These are phyloP conservation scores for Cinchona pubescens DNA, from an alignment of 257 asterid species.

Conservation along the genomic window DNA sequence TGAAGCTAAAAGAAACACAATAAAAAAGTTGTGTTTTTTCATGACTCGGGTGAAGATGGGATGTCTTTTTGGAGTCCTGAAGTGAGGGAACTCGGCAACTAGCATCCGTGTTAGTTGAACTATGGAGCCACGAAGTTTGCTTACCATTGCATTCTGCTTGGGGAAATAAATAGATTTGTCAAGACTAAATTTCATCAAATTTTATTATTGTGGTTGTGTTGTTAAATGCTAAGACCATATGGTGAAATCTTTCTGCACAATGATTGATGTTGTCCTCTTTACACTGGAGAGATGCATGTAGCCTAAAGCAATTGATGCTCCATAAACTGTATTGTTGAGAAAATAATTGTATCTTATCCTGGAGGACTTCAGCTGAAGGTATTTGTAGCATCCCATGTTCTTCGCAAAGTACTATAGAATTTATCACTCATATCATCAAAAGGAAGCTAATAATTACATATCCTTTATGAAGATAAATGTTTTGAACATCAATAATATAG, in stretches of 20 bases:
- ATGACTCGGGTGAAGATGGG: not conserved
- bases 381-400: not conserved
- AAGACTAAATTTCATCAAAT: not conserved
- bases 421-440: too few species aligned
- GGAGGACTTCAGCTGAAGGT: not conserved
- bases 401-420: too few species aligned
- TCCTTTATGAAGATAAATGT: not conserved
- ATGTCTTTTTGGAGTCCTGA: not conserved
- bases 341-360: not conserved
- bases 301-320: too few species aligned
- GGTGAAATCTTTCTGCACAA: too few species aligned
- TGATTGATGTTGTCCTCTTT: not conserved
- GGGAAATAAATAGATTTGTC: not conserved
- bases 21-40: not conserved
- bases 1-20: not conserved
- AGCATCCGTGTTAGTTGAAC: not conserved
- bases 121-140: not conserved
- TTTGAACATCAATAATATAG: not conserved
- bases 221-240: not conserved
- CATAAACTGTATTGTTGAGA: not conserved
- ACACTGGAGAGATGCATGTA: not conserved
- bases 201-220: not conserved
- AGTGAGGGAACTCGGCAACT: not conserved
- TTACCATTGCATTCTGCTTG: not conserved
- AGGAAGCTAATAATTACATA: not conserved